Conservation (phyloP, 441 rosid species). For the Oxalis stricta region DNA sequence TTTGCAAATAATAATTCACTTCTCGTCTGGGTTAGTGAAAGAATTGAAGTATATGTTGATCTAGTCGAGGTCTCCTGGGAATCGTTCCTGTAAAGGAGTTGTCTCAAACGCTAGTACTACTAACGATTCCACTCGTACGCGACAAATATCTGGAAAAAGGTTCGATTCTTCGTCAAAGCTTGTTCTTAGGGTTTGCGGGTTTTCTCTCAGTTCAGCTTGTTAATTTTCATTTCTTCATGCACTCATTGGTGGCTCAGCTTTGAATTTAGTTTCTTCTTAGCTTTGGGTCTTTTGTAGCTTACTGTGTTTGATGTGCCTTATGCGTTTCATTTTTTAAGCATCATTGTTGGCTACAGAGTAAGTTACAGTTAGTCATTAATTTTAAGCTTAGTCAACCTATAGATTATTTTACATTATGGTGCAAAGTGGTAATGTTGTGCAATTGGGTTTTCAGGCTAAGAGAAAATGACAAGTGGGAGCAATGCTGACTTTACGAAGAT, state of each 20-base stretch:
- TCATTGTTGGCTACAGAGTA: too few relatives aligned
- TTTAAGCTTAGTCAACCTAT: not conserved
- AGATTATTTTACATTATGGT: not conserved
- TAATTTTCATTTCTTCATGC: not conserved
- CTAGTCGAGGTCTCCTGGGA: too few relatives aligned
- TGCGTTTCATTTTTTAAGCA: too few relatives aligned
- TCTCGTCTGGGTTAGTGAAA: too few relatives aligned
- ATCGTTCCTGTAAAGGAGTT: slow-evolving; percentile 65
- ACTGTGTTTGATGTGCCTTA: too few relatives aligned
- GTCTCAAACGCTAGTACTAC: slow-evolving; percentile 53
- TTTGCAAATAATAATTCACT: too few relatives aligned
- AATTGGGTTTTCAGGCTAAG: slow-evolving; percentile 52
- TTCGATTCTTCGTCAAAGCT: slow-evolving; percentile 8
- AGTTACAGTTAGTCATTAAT: not conserved
- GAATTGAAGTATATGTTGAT: too few relatives aligned
- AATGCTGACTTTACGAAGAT: slow-evolving; percentile 64
- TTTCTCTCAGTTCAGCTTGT: not conserved
- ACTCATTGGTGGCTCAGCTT: too few relatives aligned
- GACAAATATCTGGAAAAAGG: slow-evolving; percentile 76
- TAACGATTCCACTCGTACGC: slow-evolving; percentile 34
- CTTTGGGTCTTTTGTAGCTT: too few relatives aligned
- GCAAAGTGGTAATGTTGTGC: too few relatives aligned
- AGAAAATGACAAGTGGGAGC: slow-evolving; percentile 97
- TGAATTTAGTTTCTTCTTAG: too few relatives aligned
- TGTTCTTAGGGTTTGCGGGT: not conserved